These are phyloP conservation scores for Yamadazyma kanchanaburiensis DNA, from an alignment of 1,139 yeast genomes.

Conservation along the genomic window DNA sequence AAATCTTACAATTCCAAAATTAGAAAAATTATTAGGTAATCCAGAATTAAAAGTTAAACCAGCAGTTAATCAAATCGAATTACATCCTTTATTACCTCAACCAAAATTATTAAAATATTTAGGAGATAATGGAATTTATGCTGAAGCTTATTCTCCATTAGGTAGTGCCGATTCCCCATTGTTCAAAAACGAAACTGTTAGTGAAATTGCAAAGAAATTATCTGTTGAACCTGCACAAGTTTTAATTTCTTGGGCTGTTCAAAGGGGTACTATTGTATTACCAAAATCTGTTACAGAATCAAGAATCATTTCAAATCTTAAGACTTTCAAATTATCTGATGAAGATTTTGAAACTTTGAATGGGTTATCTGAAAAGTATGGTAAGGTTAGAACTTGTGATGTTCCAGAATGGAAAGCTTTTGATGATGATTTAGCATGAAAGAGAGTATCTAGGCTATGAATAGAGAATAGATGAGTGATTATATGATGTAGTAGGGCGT, in stretches of 20 bases:
- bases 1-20: slow-evolving; percentile 46
- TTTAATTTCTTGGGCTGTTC: slow-evolving; percentile 52
- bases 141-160: slow-evolving; percentile 61
- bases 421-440: slow-evolving; percentile 15
- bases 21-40: slow-evolving; percentile 45
- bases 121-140: slow-evolving; percentile 38
- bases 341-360: slow-evolving; percentile 34
- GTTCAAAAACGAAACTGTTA: slow-evolving; percentile 38
- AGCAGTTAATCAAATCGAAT: slow-evolving; percentile 54
- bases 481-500: too few relatives aligned
- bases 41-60: slow-evolving; percentile 45
- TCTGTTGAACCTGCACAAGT: slow-evolving; percentile 42
- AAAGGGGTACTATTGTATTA: slow-evolving; percentile 49
- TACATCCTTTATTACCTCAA: slow-evolving; percentile 60
- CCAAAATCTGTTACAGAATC: slow-evolving; percentile 49
- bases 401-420: slow-evolving; percentile 24
- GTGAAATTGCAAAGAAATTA: slow-evolving; percentile 43
- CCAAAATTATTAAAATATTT: slow-evolving; percentile 43
- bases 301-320: slow-evolving; percentile 32
- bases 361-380: slow-evolving; percentile 25
- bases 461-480: too few relatives aligned
- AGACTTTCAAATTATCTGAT: slow-evolving; percentile 26
- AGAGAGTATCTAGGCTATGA: too few relatives aligned
- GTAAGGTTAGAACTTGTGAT: slow-evolving; percentile 26
- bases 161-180: slow-evolving; percentile 57